Evolutionary conservation across 169 alveolate species (phyloP), one percentile per base, ranked within the genome.

Genomic region (Neospora caninum): DNA sequence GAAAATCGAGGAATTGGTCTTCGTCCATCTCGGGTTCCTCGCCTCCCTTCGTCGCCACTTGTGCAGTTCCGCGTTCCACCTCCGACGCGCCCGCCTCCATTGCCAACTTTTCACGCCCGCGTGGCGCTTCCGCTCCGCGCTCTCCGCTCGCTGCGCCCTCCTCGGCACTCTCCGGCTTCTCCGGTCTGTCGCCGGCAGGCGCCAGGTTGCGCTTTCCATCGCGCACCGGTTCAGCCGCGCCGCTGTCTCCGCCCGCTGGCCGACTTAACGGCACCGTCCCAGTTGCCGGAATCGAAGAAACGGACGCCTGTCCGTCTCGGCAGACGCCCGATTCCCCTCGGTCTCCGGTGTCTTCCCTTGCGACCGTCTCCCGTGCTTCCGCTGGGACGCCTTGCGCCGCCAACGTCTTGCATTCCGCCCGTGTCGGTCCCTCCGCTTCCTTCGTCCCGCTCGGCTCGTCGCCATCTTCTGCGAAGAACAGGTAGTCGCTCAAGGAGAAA

Each of bases 401-500:
- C 4, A 4, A 13, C 58, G 58, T 13, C 22, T 4, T 49, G 58
- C 4, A 4, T 49, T 18, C 42, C 42, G 84, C 84, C 16, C 45
- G 39, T 69, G 10, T 34, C 38, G 80, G 41, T 69, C 41, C 13
- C 80, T 31, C 42, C 27, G 43, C 84, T n/a, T 31, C 84, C 42
- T 18, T 73, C 73, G 31, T 13, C 73, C 7, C 73, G 73, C 34
- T 64, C 73, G 73, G 34, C 73, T 16, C 73, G 16, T 18, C 64
- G 18, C n/a, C 86, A n/a, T 38, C 86, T 4, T 78, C 86, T 38
- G 22, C 10, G 45, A 78, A 78, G 86, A 78, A 78, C 86, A 78
- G 86, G 45, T 78, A 78, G 86, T 78, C 86, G 86, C n/a, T 78
- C 45, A 78, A 43, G 27, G 86, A 78, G 42, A 78, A 78, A 9